Base-by-base conservation (phyloP, 2,329 filamentous ascomycete genomes). In the Myriosclerotinia duriaeana region DNA sequence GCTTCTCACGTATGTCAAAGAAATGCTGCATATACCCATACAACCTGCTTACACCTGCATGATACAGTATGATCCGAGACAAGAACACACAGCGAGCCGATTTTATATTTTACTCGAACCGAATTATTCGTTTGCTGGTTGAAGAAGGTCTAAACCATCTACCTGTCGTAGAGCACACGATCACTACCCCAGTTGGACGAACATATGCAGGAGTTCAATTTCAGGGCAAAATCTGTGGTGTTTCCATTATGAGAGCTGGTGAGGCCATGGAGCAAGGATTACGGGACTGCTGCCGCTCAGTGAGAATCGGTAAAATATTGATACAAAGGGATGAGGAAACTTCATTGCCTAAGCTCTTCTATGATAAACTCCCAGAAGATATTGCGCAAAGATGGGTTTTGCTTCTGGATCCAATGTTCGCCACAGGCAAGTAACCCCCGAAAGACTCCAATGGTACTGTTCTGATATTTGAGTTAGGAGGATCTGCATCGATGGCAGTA, bases 91-190 rank as follows among this genome's bases (percentile, higher is more conserved):
- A 89, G 66, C 90, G 95, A 67, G 95, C 93, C 69, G 95, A 99
- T 79, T 99, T 99, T 78, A 97, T 99, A 77, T 99, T 99, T 81
- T 97, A 98, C 82, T 97, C 93, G 53, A 99, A 99, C 80, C 88
- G 95, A 68, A 98, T 99, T 78, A 98, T 98, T 78, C 92, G 95
- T 42, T 84, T 99, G 53, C 85, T 99, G 8, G 95, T 99, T 52
- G 95, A 99, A 79, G 95, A 99, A 80, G 95, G 95, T 5, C 84
- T 99, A 65, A 99, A 99, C 79, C 95, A 99, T 78, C 85, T 99
- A 53, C 95, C 95, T 1, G 92, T 96, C 22, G 88, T 96, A 63
- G 89, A 92, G 76, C 92, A 96, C 74, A 88, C 89, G 40, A 90
- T 99, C 75, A 96, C 89, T 53, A 98, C 95, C 8, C 95, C 95